Evolutionary conservation across 2,329 filamentous ascomycete genomes (phyloP).

Genomic region (Didymella sp.): DNA sequence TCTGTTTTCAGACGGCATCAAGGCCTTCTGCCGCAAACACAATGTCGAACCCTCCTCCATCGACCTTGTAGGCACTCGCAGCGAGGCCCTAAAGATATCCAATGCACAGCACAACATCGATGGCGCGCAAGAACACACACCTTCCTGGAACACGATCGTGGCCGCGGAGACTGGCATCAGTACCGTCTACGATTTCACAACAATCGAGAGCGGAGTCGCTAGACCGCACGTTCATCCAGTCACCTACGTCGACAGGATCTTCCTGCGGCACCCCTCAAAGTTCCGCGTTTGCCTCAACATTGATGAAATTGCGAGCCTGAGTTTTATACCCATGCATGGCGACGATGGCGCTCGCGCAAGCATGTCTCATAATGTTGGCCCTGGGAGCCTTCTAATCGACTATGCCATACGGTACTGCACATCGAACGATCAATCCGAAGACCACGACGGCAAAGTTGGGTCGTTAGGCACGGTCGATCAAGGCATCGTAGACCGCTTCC

Average conservation of each 20-base stretch:
- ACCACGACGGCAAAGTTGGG: conserved; percentile 61
- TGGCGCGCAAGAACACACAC: conserved; percentile 26
- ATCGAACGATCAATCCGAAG: conserved; percentile 58
- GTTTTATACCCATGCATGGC: conserved; percentile 62
- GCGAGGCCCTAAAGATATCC: conserved; percentile 53
- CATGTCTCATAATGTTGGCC: conserved; percentile 64
- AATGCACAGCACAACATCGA: background rate
- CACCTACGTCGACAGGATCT: conserved; percentile 63
- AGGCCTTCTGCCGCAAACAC: conserved; percentile 58
- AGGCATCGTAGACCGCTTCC: conserved; percentile 60
- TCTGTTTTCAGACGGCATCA: conserved; percentile 61
- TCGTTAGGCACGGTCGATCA: conserved; percentile 59
- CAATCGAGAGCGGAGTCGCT: conserved; percentile 64
- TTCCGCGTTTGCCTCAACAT: conserved; percentile 68
- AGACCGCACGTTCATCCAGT: conserved; percentile 64
- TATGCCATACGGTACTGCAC: conserved; percentile 63
- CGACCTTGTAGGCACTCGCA: conserved; percentile 64
- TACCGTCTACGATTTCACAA: conserved; percentile 64
- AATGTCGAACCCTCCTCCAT: conserved; percentile 55
- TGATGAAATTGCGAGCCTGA: conserved; percentile 67
- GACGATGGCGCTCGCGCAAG: conserved; percentile 48
- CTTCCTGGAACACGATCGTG: conserved; percentile 60
- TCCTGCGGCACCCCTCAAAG: conserved; percentile 64
- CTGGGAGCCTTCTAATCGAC: conserved; percentile 65
- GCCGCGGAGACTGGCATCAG: conserved; percentile 64